Conservation (phyloP, 2,329 filamentous ascomycete genomes). For the Monilinia laxa region DNA sequence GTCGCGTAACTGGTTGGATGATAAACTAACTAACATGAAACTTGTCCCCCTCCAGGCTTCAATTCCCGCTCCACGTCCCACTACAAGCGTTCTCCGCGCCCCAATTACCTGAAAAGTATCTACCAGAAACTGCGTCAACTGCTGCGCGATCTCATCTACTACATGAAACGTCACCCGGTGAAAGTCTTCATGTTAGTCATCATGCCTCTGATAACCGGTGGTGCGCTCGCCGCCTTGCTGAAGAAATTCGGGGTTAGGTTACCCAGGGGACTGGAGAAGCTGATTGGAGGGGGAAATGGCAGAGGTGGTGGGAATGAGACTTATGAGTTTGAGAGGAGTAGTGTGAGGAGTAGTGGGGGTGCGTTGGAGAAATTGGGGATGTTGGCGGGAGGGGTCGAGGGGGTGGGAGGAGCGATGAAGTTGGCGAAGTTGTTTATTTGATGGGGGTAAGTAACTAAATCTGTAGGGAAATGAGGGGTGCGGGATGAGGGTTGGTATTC, state of each 20-base stretch:
- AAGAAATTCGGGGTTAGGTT: conserved; percentile 76
- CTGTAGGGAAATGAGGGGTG: background rate
- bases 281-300: conserved; percentile 47
- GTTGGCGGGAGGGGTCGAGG: conserved; percentile 33
- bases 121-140: conserved; percentile 75
- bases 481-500: background rate
- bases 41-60: background rate
- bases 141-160: conserved; percentile 76
- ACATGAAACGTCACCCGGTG: conserved; percentile 78
- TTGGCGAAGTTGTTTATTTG: conserved; percentile 42
- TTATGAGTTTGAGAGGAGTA: conserved; percentile 27
- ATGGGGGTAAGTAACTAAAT: conserved; percentile 12
- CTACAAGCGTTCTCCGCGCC: conserved; percentile 79
- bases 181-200: conserved; percentile 87
- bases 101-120: conserved; percentile 72
- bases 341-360: conserved; percentile 30
- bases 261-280: conserved; percentile 61
- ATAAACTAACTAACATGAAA: background rate
- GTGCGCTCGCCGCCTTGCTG: conserved; percentile 75
- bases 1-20: background rate
- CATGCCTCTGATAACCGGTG: conserved; percentile 82
- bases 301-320: background rate
- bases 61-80: conserved; percentile 47
- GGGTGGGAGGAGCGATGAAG: conserved; percentile 36
- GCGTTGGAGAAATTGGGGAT: conserved; percentile 30